phyloP scores from a whole-genome alignment of 2,329 filamentous ascomycete genomes.

The Grosmannia serpens region DNA sequence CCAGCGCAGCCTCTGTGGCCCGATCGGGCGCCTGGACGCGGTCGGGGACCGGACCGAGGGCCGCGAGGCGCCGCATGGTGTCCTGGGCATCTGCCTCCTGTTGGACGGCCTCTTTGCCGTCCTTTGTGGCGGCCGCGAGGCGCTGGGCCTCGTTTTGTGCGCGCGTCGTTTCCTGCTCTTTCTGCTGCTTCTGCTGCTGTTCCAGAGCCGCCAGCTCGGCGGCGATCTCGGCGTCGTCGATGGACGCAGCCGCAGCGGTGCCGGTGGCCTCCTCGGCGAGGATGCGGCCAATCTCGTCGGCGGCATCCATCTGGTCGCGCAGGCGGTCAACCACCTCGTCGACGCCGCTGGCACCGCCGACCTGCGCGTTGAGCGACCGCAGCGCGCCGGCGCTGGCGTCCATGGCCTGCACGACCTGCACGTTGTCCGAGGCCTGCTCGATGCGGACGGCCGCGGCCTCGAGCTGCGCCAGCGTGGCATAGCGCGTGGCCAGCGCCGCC shows the following conservation, averaged over 20 bases:
- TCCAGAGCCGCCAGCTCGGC: conserved; percentile 75
- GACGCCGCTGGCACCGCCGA: conserved; percentile 66
- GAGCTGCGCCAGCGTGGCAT: conserved; percentile 65
- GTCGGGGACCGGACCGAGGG: conserved; percentile 24
- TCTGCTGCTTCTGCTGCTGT: conserved; percentile 39
- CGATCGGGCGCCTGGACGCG: background rate
- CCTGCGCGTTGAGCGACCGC: conserved; percentile 58
- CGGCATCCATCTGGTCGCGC: conserved; percentile 67
- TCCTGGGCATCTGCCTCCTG: conserved; percentile 20
- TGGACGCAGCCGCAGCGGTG: conserved; percentile 18
- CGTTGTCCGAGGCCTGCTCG: conserved; percentile 73
- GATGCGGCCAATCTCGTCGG: conserved; percentile 71
- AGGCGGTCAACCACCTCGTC: conserved; percentile 65
- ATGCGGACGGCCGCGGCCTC: conserved; percentile 76
- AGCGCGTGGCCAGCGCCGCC: conserved; percentile 56
- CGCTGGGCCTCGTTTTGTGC: background rate
- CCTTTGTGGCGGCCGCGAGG: background rate
- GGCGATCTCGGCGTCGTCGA: conserved; percentile 79
- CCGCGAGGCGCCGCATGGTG: conserved; percentile 36
- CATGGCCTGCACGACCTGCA: conserved; percentile 75
- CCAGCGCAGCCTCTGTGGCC: background rate
- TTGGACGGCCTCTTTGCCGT: background rate
- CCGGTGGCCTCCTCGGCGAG: conserved; percentile 46
- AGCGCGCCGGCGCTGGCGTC: conserved; percentile 64
- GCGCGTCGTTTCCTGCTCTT: conserved; percentile 21